Conservation (phyloP, 2,329 filamentous ascomycete species). For the Diaporthe humulicola region DNA sequence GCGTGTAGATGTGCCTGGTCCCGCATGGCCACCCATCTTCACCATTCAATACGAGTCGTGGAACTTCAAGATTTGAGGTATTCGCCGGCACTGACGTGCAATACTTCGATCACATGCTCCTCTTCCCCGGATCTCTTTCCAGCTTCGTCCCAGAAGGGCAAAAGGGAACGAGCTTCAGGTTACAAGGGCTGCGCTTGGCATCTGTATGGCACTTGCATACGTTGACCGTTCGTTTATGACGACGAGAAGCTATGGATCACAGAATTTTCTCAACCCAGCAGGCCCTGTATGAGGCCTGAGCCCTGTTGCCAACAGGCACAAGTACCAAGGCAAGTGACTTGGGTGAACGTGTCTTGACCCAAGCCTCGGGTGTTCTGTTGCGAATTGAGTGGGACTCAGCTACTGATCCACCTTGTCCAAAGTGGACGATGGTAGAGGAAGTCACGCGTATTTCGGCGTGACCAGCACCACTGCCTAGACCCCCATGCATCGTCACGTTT, state of each 20-base stretch:
- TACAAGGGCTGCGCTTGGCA: conserved; percentile 13
- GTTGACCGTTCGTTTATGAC: conserved; percentile 5
- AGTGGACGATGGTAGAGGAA: not conserved
- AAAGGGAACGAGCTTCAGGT: conserved; percentile 33
- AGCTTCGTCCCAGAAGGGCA: conserved; percentile 30
- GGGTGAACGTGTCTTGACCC: not conserved
- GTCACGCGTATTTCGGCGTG: conserved; percentile 11
- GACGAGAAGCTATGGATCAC: conserved; percentile 17
- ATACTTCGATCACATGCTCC: not conserved
- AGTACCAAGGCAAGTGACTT: not conserved
- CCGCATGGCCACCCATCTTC: too few species aligned
- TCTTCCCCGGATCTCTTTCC: not conserved
- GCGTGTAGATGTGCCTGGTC: too few species aligned
- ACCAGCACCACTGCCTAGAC: conserved; percentile 9
- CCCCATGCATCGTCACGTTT: conserved; percentile 31
- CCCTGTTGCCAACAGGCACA: not conserved
- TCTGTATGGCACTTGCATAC: conserved; percentile 11
- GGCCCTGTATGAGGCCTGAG: not conserved
- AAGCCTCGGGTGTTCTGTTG: conserved; percentile 13
- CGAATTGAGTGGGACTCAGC: not conserved
- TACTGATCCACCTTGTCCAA: not conserved
- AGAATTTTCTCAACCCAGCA: not conserved
- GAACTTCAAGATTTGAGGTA: not conserved
- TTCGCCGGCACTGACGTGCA: not conserved
- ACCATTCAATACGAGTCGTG: not conserved